Conservation (phyloP, 2,329 filamentous ascomycete genomes). For the Plenodomus tracheiphilus region DNA sequence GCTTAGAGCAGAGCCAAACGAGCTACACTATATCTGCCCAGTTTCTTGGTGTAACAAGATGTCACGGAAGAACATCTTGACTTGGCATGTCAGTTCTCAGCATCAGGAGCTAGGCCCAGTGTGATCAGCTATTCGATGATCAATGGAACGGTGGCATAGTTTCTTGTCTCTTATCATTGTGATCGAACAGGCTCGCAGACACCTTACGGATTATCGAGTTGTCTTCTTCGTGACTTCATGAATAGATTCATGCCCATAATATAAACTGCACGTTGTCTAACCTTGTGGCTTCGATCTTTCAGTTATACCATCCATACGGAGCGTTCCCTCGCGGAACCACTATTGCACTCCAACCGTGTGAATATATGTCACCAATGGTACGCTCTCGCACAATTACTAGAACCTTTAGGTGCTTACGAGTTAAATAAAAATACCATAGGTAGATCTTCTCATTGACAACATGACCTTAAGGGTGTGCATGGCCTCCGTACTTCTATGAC, state of each 20-base stretch:
- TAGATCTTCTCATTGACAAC: not conserved
- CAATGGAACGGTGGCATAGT: not conserved
- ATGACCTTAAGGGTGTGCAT: not conserved
- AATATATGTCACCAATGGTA: too few species aligned
- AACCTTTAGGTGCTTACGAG: too few species aligned
- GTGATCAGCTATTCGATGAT: constrained; percentile 2
- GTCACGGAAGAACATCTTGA: constrained; percentile 44
- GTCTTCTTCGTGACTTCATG: too few species aligned
- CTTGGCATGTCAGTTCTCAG: constrained; percentile 9
- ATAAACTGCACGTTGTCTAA: too few species aligned
- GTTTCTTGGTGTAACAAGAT: constrained; percentile 4
- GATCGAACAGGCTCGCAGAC: not conserved
- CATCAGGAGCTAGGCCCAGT: constrained; percentile 1
- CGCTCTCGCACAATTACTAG: too few species aligned
- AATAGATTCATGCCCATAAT: too few species aligned
- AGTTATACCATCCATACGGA: too few species aligned
- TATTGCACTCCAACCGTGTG: too few species aligned
- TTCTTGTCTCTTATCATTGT: not conserved
- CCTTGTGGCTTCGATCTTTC: too few species aligned
- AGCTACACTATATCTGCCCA: constrained; percentile 1
- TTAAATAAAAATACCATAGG: too few species aligned
- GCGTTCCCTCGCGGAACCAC: too few species aligned
- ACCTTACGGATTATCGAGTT: not conserved
- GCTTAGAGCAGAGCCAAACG: not conserved
- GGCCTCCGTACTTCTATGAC: too few species aligned